Percentiles rank a stretch among this genome's conserved stretches.
These are phyloP conservation scores for Verticillium alfalfae DNA, from an alignment of 2,329 filamentous ascomycete genomes.

Conservation along the genomic window DNA sequence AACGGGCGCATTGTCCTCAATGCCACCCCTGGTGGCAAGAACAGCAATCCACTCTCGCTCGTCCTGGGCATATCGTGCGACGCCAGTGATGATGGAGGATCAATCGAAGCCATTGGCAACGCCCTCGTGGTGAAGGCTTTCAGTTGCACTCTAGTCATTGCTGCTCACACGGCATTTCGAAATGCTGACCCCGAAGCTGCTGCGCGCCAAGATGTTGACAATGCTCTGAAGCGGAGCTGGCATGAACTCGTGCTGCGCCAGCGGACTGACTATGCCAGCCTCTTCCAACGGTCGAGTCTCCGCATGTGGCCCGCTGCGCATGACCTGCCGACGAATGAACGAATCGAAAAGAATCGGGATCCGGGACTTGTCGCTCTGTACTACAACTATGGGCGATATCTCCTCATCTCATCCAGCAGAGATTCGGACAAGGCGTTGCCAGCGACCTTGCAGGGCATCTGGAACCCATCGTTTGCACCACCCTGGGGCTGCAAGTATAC, in stretches of 20 bases:
- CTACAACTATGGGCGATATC: conserved; percentile 12
- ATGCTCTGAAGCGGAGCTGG: conserved; percentile 14
- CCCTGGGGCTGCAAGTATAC: conserved; percentile 37
- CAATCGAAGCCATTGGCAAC: conserved; percentile 22
- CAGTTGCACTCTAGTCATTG: conserved; percentile 27
- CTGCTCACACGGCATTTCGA: conserved; percentile 33
- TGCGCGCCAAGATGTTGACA: conserved; percentile 18
- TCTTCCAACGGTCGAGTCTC: conserved; percentile 16
- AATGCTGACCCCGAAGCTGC: conserved; percentile 16
- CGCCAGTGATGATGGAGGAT: conserved; percentile 13
- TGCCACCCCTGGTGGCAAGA: conserved; percentile 27
- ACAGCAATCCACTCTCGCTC: conserved; percentile 25
- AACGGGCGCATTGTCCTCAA: conserved; percentile 24
- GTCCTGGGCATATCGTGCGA: conserved; percentile 20
- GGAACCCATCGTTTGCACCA: conserved; percentile 31
- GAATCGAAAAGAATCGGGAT: conserved; percentile 11
- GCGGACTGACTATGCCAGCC: conserved; percentile 11
- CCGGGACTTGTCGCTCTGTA: conserved; percentile 16
- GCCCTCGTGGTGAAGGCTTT: conserved; percentile 28
- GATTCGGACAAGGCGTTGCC: conserved; percentile 19
- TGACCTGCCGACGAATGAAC: conserved; percentile 11
- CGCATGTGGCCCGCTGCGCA: conserved; percentile 17
- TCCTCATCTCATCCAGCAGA: conserved; percentile 12
- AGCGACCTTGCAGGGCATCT: conserved; percentile 37
- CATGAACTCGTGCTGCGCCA: conserved; percentile 12